Percentiles rank a stretch among this genome's conserved stretches.
Evolutionary conservation across 2,329 filamentous ascomycete genomes (phyloP).

Genomic region (Xylariomycetidae sp.): DNA sequence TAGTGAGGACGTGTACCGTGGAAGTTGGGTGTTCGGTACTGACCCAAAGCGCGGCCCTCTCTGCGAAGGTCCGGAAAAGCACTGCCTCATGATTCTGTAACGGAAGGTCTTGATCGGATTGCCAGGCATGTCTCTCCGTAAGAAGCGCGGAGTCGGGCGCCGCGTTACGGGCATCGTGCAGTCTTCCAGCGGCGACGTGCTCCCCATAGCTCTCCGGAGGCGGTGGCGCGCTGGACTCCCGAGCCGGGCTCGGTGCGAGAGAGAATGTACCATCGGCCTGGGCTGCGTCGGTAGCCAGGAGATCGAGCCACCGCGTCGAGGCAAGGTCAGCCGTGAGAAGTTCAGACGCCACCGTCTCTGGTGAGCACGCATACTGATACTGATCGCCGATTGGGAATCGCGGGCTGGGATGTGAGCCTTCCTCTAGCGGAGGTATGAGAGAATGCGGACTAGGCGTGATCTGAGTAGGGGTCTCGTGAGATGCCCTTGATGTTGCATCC

Average conservation of each 20-base stretch:
- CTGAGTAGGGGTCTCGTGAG: background rate
- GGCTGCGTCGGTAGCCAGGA: conserved; percentile 26
- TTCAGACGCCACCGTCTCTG: conserved; percentile 23
- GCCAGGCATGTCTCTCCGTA: conserved; percentile 22
- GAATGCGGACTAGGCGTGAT: conserved; percentile 7
- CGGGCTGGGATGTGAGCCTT: conserved; percentile 1
- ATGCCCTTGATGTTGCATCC: background rate
- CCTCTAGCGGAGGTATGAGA: conserved; percentile 5
- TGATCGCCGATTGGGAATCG: conserved; percentile 4
- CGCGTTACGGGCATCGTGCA: conserved; percentile 4
- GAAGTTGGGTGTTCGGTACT: conserved; percentile 1
- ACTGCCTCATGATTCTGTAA: conserved; percentile 20
- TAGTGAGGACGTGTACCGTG: background rate
- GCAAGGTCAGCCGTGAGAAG: conserved; percentile 24
- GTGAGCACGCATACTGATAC: conserved; percentile 17
- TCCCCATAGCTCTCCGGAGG: conserved; percentile 1
- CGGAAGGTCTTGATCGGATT: conserved; percentile 16
- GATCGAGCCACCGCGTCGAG: conserved; percentile 27
- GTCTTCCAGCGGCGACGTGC: background rate
- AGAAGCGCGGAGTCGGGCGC: conserved; percentile 7
- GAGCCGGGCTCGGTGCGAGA: conserved; percentile 16
- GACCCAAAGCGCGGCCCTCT: conserved; percentile 19
- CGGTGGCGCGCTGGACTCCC: conserved; percentile 5
- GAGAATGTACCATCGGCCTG: conserved; percentile 28
- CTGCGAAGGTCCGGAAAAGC: conserved; percentile 26